Conservation (phyloP, 1,284 basidiomycete species). For the Abortiporus biennis region DNA sequence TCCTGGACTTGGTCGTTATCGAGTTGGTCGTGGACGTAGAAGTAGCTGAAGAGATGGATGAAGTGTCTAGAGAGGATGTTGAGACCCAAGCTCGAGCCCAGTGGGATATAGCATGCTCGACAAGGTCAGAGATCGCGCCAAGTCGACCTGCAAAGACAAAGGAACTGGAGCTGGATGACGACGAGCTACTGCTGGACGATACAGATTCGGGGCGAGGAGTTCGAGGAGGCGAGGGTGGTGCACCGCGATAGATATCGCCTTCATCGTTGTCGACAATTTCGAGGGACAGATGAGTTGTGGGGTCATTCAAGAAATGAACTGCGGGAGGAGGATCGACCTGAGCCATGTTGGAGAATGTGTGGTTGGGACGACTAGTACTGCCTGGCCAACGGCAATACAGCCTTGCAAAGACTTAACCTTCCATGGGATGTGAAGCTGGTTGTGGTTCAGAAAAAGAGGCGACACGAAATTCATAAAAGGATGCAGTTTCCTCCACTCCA, state of each 20-base stretch:
- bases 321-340: constrained; percentile 1
- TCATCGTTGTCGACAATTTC: constrained; percentile 27
- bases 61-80: constrained; percentile 28
- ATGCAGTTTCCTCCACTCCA: no score
- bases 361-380: constrained; percentile 8
- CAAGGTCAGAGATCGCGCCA: constrained; percentile 34
- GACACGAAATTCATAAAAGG: background rate
- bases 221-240: constrained; percentile 27
- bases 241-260: constrained; percentile 54
- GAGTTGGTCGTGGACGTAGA: constrained; percentile 33
- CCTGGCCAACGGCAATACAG: constrained; percentile 10
- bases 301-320: background rate
- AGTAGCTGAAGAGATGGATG: constrained; percentile 35
- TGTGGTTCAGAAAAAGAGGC: background rate
- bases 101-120: constrained; percentile 40
- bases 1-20: constrained; percentile 30
- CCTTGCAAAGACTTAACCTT: constrained; percentile 1
- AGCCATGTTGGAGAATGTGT: constrained; percentile 1
- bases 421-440: constrained; percentile 2
- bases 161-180: constrained; percentile 23
- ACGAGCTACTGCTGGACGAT: constrained; percentile 29
- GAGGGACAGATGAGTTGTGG: constrained; percentile 7
- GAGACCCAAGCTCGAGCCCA: constrained; percentile 42
- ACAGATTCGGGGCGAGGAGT: constrained; percentile 25
- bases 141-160: constrained; percentile 29